Percentiles rank a stretch among this genome's conserved stretches.
phyloP scores from a whole-genome alignment of 352 stramenopile species.

The Pythium diclinum region DNA sequence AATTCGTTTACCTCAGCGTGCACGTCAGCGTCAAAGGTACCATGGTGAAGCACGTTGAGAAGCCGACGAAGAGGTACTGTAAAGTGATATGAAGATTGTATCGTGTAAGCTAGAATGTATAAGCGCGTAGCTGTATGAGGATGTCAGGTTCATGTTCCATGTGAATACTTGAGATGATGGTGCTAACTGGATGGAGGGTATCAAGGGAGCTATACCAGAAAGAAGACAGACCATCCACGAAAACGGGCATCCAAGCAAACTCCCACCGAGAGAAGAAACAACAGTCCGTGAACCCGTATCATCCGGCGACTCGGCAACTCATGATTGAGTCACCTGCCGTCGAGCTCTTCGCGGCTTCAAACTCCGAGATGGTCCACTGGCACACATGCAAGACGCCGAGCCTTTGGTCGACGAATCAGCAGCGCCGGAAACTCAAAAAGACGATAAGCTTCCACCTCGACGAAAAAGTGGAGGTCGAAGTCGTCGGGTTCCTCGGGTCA shows the following conservation, averaged over 20 bases:
- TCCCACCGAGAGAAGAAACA: neutral
- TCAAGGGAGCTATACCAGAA: neutral
- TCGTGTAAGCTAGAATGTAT: constrained; percentile 13
- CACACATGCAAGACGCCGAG: constrained; percentile 46
- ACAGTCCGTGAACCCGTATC: constrained; percentile 52
- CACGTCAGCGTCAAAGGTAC: neutral
- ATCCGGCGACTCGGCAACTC: constrained; percentile 37
- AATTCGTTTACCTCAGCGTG: constrained; percentile 6
- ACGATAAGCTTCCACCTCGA: constrained; percentile 38
- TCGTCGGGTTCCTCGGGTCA: constrained; percentile 60
- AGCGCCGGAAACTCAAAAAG: constrained; percentile 59
- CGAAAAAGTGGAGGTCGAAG: constrained; percentile 33
- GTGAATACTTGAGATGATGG: neutral
- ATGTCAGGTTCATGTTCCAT: neutral
- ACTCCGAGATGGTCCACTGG: constrained; percentile 44
- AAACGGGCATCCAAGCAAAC: neutral
- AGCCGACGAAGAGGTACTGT: constrained; percentile 24
- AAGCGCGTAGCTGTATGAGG: neutral
- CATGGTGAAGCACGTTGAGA: constrained; percentile 5
- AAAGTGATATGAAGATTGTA: constrained; percentile 19
- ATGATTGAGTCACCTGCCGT: constrained; percentile 47
- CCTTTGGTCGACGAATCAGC: constrained; percentile 41
- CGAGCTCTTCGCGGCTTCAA: constrained; percentile 41
- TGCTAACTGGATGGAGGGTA: neutral
- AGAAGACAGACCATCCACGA: neutral